Evolutionary conservation across 352 stramenopile species (phyloP).

Genomic region (Pythium folliculosum): DNA sequence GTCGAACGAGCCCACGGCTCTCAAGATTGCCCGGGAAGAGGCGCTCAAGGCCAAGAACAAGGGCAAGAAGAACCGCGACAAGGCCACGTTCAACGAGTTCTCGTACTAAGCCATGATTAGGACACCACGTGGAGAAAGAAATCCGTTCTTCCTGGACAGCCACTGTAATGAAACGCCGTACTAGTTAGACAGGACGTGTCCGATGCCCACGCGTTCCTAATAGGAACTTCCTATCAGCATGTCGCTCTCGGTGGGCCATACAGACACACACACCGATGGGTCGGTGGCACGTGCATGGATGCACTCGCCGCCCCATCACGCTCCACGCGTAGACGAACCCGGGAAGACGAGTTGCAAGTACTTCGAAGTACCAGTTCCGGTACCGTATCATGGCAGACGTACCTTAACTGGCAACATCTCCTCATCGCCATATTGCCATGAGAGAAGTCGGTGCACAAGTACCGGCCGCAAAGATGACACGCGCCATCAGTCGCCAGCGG

Average conservation of each 20-base stretch:
- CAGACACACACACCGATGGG: no score
- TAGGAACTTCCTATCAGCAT: no score
- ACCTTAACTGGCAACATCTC: no score
- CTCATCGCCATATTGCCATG: no score
- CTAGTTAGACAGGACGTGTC: slow-evolving; percentile 25
- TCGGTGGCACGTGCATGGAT: not conserved
- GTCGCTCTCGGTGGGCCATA: not conserved
- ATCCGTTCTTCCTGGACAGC: slow-evolving; percentile 9
- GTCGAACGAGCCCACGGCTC: slow-evolving; percentile 50
- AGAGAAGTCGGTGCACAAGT: no score
- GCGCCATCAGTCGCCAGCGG: not conserved
- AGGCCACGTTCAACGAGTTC: slow-evolving; percentile 83
- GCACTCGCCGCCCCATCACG: not conserved
- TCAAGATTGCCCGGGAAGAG: slow-evolving; percentile 72
- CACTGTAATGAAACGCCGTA: slow-evolving; percentile 22
- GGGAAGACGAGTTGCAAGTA: not conserved
- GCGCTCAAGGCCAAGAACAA: slow-evolving; percentile 69
- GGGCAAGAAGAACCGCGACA: slow-evolving; percentile 70
- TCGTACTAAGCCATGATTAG: slow-evolving; percentile 45
- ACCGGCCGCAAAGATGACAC: not conserved
- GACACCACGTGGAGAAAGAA: not conserved
- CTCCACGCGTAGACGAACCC: not conserved
- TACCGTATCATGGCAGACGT: no score
- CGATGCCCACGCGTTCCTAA: no score
- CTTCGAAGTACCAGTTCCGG: no score